Evolutionary conservation across 345 rosid genomes (phyloP).

Genomic region (Gossypium rotundifolium): DNA sequence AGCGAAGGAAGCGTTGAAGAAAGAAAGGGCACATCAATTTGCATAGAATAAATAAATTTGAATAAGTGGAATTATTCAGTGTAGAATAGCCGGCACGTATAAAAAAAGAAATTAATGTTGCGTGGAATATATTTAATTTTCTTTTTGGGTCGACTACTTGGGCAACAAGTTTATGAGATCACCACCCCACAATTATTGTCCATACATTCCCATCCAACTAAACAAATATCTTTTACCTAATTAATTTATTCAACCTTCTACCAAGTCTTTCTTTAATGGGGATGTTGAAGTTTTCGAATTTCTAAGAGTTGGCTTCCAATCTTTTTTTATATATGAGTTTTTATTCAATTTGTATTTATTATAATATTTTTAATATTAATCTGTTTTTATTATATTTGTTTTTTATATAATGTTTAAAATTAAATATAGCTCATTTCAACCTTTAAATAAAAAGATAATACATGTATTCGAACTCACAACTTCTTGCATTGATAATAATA

Average conservation of each 20-base stretch:
- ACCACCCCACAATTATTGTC: not conserved
- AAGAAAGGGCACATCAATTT: not conserved
- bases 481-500: fast-evolving
- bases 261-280: too few relatives aligned
- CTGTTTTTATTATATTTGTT: too few relatives aligned
- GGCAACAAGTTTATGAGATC: not conserved
- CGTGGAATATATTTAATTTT: not conserved
- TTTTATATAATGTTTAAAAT: too few relatives aligned
- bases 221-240: not conserved
- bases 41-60: not conserved
- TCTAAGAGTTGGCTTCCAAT: too few relatives aligned
- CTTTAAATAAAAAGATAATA: fast-evolving
- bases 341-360: too few relatives aligned
- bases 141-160: not conserved
- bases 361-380: too few relatives aligned
- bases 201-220: not conserved
- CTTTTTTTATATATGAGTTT: too few relatives aligned
- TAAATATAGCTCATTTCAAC: fast-evolving
- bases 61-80: not conserved
- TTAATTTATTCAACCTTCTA: not conserved
- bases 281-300: too few relatives aligned
- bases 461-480: fast-evolving
- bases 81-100: not conserved
- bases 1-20: not conserved
- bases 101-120: not conserved